phyloP scores from a whole-genome alignment of 1,139 yeast species.

The Kluyveromyces sp. region DNA sequence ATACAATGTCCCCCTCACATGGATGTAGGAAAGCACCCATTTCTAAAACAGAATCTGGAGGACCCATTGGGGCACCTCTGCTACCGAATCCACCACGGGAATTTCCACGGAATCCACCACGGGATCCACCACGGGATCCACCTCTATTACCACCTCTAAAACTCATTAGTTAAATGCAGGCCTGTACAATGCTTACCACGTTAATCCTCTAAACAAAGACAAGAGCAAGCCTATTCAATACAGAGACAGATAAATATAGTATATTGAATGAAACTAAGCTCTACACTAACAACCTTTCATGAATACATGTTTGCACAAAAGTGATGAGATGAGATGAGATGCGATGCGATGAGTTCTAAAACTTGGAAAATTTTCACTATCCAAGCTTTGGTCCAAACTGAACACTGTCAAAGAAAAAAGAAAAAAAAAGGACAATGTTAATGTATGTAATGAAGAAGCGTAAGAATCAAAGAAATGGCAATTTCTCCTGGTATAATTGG shows the following conservation, averaged over 20 bases:
- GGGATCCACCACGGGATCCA: conserved; percentile 9
- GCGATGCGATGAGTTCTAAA: conserved; percentile 3
- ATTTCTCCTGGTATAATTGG: too few relatives aligned
- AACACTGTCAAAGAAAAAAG: neutral
- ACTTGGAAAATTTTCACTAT: conserved; percentile 4
- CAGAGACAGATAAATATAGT: neutral
- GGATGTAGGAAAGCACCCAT: conserved; percentile 91
- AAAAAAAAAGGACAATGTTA: neutral
- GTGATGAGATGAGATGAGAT: neutral
- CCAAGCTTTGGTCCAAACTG: neutral
- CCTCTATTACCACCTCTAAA: conserved; percentile 30
- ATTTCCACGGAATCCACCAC: conserved; percentile 25
- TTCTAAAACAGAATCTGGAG: conserved; percentile 90
- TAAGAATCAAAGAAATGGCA: too few relatives aligned
- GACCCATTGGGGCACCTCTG: conserved; percentile 34
- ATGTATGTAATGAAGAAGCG: neutral
- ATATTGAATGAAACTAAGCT: neutral
- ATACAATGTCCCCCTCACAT: conserved; percentile 95
- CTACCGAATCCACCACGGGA: conserved; percentile 25
- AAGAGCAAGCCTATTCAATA: too few relatives aligned
- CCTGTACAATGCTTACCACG: neutral
- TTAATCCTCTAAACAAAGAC: neutral
- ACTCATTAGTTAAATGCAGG: conserved; percentile 15
- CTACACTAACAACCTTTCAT: neutral
- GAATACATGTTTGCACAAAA: too few relatives aligned